A percentile compares a stretch with the other conserved stretches of the same genome.
Conservation (phyloP, 1,284 basidiomycete species). For the Moniliella sp. region DNA sequence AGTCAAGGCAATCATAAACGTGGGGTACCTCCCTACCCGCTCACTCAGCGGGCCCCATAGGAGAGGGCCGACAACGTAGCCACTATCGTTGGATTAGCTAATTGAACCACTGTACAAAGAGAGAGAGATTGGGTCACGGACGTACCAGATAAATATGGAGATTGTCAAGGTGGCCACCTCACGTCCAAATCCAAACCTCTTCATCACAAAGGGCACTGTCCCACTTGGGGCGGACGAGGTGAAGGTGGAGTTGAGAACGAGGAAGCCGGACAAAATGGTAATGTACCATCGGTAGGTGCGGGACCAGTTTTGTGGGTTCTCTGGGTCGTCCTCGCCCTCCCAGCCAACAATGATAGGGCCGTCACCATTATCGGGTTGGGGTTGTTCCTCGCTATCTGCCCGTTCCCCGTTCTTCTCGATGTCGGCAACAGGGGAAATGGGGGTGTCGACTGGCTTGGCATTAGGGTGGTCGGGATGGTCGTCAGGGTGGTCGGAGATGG, state of each 20-base stretch:
- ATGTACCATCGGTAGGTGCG: constrained; percentile 44
- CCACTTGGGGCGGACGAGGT: not conserved
- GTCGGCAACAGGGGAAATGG: no score
- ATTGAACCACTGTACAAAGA: no score
- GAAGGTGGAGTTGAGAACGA: constrained; percentile 38
- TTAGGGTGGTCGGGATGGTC: no score
- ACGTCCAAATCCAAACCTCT: no score
- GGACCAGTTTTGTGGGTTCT: constrained; percentile 43
- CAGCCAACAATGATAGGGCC: constrained; percentile 26
- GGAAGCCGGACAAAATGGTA: constrained; percentile 43
- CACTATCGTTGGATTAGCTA: no score
- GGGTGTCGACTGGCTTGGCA: no score
- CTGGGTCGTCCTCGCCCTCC: constrained; percentile 23
- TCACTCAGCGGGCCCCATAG: constrained; percentile 48
- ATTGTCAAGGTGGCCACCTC: not conserved
- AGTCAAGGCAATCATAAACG: constrained; percentile 46
- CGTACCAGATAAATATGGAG: not conserved
- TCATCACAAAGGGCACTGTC: constrained; percentile 29
- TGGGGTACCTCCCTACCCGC: constrained; percentile 41
- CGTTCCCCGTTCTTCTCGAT: no score
- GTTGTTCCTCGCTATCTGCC: no score
- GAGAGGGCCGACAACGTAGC: constrained; percentile 36
- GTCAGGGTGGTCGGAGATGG: no score
- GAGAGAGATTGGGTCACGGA: no score
- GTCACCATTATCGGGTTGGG: no score